phyloP scores from a whole-genome alignment of 2,329 filamentous ascomycete genomes.

The Torrubiellomyces zombiae region DNA sequence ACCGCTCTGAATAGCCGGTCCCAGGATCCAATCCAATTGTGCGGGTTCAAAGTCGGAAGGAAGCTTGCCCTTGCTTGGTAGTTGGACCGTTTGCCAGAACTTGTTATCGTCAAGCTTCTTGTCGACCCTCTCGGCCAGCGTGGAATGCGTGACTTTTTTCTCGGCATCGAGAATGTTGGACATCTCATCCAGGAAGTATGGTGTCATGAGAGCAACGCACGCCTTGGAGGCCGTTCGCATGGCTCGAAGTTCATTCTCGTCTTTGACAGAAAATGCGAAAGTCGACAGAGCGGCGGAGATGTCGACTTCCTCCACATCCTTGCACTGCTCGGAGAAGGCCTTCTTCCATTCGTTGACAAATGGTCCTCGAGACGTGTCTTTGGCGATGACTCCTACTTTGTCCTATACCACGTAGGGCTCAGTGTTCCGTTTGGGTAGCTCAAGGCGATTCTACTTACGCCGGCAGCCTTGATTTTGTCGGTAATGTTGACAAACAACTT shows the following conservation, averaged over 20 bases:
- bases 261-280: constrained; percentile 78
- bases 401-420: constrained; percentile 33
- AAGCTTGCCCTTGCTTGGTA: constrained; percentile 57
- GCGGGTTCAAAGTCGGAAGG: constrained; percentile 72
- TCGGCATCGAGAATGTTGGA: constrained; percentile 88
- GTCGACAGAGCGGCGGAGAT: constrained; percentile 67
- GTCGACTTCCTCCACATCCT: constrained; percentile 80
- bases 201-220: constrained; percentile 84
- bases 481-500: constrained; percentile 75
- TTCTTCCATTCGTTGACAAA: constrained; percentile 97
- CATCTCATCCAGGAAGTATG: constrained; percentile 98
- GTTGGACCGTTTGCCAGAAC: constrained; percentile 71
- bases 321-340: constrained; percentile 56
- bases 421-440: too few relatives aligned
- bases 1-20: constrained; percentile 83
- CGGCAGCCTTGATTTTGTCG: constrained; percentile 73
- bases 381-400: constrained; percentile 75
- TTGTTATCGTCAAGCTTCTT: constrained; percentile 84
- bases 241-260: constrained; percentile 80
- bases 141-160: constrained; percentile 87
- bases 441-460: constrained; percentile 37
- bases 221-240: constrained; percentile 92
- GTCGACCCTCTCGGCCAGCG: constrained; percentile 72
- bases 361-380: constrained; percentile 70
- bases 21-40: constrained; percentile 88